Evolutionary conservation across 2,329 filamentous ascomycete genomes (phyloP), one percentile per base, ranked within the genome.

Genomic region (Aureobasidium sp.): DNA sequence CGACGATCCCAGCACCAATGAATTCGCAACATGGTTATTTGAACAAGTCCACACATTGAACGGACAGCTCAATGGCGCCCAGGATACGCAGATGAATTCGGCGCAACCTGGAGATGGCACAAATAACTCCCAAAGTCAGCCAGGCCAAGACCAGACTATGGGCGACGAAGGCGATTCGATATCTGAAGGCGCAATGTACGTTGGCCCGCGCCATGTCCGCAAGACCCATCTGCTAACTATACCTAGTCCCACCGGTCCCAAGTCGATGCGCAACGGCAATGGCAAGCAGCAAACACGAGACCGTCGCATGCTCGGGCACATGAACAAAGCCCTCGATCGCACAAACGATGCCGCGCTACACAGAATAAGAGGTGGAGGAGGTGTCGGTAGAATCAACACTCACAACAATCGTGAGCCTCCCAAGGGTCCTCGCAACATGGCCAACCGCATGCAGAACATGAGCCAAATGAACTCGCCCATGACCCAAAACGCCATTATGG

Each of bases 1-100:
- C 51, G 91, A 96, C 64, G 93, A 97, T 69, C 85, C 88, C 56
- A 87, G 87, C 66, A 90, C 91, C 8, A 84, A 84, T 65, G 87
- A 92, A 61, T 97, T 99, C 72, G 87, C 92, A 65, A 83, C 82
- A 72, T 99, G 94, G 94, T 79, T 99, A n/a, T 97, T 97, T 72
- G 84, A 91, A 61, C 89, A 96, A 73, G 87, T 96, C 64, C 84
- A 88, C 49, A 66, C 78, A 14, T 79, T 94, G 65, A 85, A 87
- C 70, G 78, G 79, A 53, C 84, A 87, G 72, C 70, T 87, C 63
- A 86, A 86, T 66, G 83, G 83, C 27, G 75, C 36, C 27, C 66
- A 67, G 37, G 55, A 64, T 42, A 61, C 59, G 42, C 66, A 62
- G 48, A 57, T 64, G 15, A 56, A 61, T 34, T 14, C 56, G 41